Evolutionary conservation across 1,139 yeast genomes (phyloP).

Genomic region (Barnettozyma hawaiiensis): DNA sequence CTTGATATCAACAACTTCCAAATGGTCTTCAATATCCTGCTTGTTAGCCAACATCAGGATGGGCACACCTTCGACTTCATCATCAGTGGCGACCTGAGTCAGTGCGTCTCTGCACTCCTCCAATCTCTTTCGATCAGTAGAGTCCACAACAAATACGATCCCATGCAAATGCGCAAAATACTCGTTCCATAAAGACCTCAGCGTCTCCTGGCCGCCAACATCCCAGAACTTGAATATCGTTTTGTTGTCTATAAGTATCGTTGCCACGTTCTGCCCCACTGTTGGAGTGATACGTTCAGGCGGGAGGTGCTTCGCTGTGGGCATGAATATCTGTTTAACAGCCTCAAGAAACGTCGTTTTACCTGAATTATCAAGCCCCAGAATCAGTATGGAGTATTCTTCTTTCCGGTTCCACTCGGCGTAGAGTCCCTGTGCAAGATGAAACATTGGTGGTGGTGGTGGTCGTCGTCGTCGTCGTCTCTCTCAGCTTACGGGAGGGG

Average conservation of each 20-base stretch:
- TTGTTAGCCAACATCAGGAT: conserved; percentile 92
- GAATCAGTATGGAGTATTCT: conserved; percentile 68
- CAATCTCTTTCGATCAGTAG: conserved; percentile 76
- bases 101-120: conserved; percentile 75
- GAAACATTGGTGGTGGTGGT: conserved; percentile 44
- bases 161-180: conserved; percentile 87
- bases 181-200: conserved; percentile 81
- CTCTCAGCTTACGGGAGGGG: no score
- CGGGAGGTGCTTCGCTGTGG: conserved; percentile 36
- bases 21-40: conserved; percentile 81
- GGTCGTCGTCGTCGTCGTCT: no score
- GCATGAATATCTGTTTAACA: conserved; percentile 46
- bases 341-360: conserved; percentile 78
- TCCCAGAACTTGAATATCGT: conserved; percentile 84
- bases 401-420: conserved; percentile 51
- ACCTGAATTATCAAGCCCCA: conserved; percentile 95
- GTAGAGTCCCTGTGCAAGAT: conserved; percentile 55
- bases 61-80: conserved; percentile 71
- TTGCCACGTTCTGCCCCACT: conserved; percentile 70
- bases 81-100: conserved; percentile 41
- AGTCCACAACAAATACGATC: conserved; percentile 85
- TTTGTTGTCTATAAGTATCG: conserved; percentile 42
- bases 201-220: conserved; percentile 85
- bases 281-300: conserved; percentile 58
- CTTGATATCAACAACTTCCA: conserved; percentile 75